These are phyloP conservation scores for Extremus antarcticus DNA, from an alignment of 495 filamentous ascomycete genomes.

Conservation along the genomic window DNA sequence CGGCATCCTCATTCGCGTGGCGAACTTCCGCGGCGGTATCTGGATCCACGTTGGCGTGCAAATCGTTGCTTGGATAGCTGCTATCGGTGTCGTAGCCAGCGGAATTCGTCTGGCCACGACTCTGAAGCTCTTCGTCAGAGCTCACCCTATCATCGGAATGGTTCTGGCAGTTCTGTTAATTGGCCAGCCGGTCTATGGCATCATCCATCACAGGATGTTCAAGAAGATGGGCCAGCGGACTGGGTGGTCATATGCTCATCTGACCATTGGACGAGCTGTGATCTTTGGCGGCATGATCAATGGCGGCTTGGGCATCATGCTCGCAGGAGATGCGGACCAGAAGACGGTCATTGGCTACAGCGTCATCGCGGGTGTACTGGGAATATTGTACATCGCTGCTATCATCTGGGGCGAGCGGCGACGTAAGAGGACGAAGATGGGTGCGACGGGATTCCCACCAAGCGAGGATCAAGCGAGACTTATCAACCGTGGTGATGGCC, in stretches of 20 bases:
- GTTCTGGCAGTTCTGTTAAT: conserved; percentile 26
- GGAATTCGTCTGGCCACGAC: conserved; percentile 28
- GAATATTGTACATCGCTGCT: conserved; percentile 18
- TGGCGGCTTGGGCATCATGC: conserved; percentile 29
- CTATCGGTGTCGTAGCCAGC: conserved; percentile 26
- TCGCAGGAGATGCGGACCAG: conserved; percentile 13
- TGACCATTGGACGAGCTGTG: conserved; percentile 28
- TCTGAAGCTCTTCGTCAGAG: conserved; percentile 16
- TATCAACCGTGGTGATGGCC: no score
- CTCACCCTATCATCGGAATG: conserved; percentile 31
- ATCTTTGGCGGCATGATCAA: conserved; percentile 34
- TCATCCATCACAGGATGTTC: conserved; percentile 29
- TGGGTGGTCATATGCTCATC: conserved; percentile 29
- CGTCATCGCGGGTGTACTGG: conserved; percentile 13
- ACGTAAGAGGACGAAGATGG: conserved; percentile 1
- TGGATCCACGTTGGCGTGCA: conserved; percentile 32
- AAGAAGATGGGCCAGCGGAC: conserved; percentile 27
- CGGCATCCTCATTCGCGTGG: conserved; percentile 34
- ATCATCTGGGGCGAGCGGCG: conserved; percentile 22
- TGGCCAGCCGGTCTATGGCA: conserved; percentile 32
- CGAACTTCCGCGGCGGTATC: conserved; percentile 29
- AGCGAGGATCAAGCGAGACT: no score
- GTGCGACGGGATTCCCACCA: not conserved
- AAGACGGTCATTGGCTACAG: conserved; percentile 10
- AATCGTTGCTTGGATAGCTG: conserved; percentile 27